Evolutionary conservation across 1,139 yeast species (phyloP).

Genomic region (Lodderomyces elongisporus): DNA sequence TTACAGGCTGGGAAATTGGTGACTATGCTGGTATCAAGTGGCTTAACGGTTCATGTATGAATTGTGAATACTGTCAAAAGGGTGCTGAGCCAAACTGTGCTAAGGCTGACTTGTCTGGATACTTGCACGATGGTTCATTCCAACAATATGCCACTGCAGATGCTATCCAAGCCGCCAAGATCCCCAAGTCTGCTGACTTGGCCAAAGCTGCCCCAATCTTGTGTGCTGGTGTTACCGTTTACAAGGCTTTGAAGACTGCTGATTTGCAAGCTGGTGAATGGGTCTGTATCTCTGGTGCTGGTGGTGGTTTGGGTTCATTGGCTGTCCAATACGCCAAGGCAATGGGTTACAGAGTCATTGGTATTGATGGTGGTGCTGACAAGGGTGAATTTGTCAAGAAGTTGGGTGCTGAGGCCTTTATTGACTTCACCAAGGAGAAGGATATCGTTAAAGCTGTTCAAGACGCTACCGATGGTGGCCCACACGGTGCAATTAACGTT

Average conservation of each 20-base stretch:
- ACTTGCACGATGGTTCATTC: slow-evolving; percentile 77
- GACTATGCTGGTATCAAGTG: slow-evolving; percentile 73
- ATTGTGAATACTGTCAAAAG: slow-evolving; percentile 64
- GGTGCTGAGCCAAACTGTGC: slow-evolving; percentile 66
- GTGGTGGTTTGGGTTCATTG: slow-evolving; percentile 73
- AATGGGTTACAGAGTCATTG: slow-evolving; percentile 69
- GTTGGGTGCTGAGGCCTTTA: slow-evolving; percentile 63
- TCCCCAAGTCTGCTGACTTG: slow-evolving; percentile 66
- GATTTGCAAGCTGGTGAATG: slow-evolving; percentile 61
- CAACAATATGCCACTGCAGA: slow-evolving; percentile 81
- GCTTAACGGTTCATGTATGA: slow-evolving; percentile 68
- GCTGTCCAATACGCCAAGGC: slow-evolving; percentile 74
- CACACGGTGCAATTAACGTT: slow-evolving; percentile 71
- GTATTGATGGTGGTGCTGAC: slow-evolving; percentile 71
- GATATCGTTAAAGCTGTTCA: slow-evolving; percentile 53
- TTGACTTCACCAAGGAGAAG: slow-evolving; percentile 58
- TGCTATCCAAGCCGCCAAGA: slow-evolving; percentile 78
- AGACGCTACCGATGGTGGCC: slow-evolving; percentile 68
- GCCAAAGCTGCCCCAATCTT: slow-evolving; percentile 73
- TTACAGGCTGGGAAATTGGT: slow-evolving; percentile 62
- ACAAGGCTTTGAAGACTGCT: slow-evolving; percentile 73
- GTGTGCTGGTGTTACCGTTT: slow-evolving; percentile 80
- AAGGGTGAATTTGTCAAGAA: slow-evolving; percentile 52
- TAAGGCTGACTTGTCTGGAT: slow-evolving; percentile 66
- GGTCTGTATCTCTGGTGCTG: slow-evolving; percentile 78